Evolutionary conservation across 805 yeast species (phyloP).

Genomic region (Yueomyces sp.): DNA sequence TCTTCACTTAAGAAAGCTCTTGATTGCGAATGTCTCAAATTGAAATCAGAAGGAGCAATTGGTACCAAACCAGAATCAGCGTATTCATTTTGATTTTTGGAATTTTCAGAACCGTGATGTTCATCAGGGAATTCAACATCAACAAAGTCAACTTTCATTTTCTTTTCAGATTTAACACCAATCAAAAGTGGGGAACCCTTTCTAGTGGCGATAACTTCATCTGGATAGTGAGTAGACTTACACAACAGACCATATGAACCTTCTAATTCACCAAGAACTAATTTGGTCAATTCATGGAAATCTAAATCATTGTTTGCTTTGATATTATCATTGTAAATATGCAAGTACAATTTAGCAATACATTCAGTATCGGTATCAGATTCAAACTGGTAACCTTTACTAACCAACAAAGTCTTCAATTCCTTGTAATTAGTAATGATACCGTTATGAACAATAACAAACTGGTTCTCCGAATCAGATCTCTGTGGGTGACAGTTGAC

Average conservation of each 20-base stretch:
- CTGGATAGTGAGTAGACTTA: constrained; percentile 84
- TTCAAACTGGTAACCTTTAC: constrained; percentile 74
- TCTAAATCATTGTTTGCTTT: constrained; percentile 69
- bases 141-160: constrained; percentile 92
- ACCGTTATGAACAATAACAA: constrained; percentile 93
- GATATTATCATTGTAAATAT: constrained; percentile 65
- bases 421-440: constrained; percentile 93
- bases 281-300: constrained; percentile 84
- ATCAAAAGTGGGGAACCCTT: constrained; percentile 95
- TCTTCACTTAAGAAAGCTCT: constrained; percentile 95
- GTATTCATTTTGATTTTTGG: constrained; percentile 1
- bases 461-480: constrained; percentile 72
- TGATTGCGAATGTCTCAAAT: constrained; percentile 79
- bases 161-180: constrained; percentile 93
- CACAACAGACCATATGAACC: constrained; percentile 96
- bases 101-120: constrained; percentile 15
- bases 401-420: constrained; percentile 63
- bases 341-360: constrained; percentile 90
- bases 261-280: constrained; percentile 82
- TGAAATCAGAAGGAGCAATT: constrained; percentile 39
- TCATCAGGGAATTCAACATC: constrained; percentile 92
- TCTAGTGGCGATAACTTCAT: constrained; percentile 92
- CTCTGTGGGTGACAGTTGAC: constrained; percentile 93
- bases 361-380: constrained; percentile 97
- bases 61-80: constrained; percentile 28